Evolutionary conservation across 2,329 filamentous ascomycete species (phyloP).

Genomic region (Lecanicillium sp.): DNA sequence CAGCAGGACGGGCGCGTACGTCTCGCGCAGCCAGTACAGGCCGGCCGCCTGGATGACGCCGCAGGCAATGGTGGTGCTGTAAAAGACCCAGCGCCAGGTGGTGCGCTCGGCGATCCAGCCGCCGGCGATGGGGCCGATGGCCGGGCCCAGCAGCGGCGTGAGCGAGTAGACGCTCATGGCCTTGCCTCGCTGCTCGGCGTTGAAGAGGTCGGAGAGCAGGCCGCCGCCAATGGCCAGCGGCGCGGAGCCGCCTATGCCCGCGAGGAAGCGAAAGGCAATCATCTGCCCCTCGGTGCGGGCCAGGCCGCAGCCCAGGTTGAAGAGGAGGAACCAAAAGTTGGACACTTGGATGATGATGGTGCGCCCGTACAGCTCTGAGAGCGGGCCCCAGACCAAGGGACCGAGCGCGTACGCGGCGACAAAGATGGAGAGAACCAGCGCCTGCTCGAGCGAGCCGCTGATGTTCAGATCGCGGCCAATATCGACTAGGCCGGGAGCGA

Average conservation of each 20-base stretch:
- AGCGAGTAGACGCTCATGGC: constrained; percentile 58
- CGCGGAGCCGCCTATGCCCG: constrained; percentile 51
- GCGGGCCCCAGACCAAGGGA: constrained; percentile 53
- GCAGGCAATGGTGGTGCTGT: constrained; percentile 54
- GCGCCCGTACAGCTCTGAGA: constrained; percentile 53
- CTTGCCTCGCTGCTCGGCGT: constrained; percentile 48
- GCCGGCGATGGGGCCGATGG: constrained; percentile 38
- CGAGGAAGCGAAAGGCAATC: constrained; percentile 53
- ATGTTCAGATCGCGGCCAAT: constrained; percentile 50
- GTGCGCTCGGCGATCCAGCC: constrained; percentile 36
- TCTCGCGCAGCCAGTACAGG: constrained; percentile 54
- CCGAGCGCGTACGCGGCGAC: constrained; percentile 45
- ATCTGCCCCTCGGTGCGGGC: constrained; percentile 54
- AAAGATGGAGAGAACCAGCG: constrained; percentile 35
- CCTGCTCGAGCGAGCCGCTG: constrained; percentile 30
- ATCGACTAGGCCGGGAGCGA: constrained; percentile 40
- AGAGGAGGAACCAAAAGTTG: constrained; percentile 48
- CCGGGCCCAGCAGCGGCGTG: constrained; percentile 51
- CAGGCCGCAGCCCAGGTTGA: constrained; percentile 54
- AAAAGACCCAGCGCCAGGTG: constrained; percentile 70
- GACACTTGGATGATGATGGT: constrained; percentile 39
- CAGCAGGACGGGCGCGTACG: constrained; percentile 53
- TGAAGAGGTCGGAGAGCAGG: constrained; percentile 55
- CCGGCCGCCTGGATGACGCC: constrained; percentile 52
- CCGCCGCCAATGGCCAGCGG: constrained; percentile 61